These are phyloP conservation scores for Kodamaea sp. DNA, from an alignment of 1,139 yeast genomes.

Conservation along the genomic window DNA sequence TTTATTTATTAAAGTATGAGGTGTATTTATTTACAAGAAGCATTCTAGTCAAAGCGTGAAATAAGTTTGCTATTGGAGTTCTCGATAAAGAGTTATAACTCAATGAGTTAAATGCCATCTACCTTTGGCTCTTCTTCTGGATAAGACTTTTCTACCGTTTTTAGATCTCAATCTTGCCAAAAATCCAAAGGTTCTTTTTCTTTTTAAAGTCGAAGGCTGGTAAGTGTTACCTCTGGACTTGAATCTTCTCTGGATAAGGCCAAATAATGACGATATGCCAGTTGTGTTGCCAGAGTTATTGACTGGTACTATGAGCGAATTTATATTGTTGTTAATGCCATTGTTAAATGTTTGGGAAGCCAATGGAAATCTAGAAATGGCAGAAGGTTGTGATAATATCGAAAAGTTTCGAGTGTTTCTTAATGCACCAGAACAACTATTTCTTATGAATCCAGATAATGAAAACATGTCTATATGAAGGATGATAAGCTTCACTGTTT, in stretches of 20 bases:
- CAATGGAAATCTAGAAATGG: conserved; percentile 3
- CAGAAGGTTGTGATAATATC: conserved; percentile 16
- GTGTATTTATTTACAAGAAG: not conserved
- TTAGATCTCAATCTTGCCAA: conserved; percentile 80
- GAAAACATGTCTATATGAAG: conserved; percentile 9
- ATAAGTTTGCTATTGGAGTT: not conserved
- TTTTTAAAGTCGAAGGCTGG: conserved; percentile 86
- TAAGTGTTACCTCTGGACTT: conserved; percentile 90
- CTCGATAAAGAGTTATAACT: conserved; percentile 4
- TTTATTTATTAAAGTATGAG: not conserved
- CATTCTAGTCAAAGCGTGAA: not conserved
- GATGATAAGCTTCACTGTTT: conserved; percentile 1
- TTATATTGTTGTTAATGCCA: not conserved
- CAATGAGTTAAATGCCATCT: conserved; percentile 90
- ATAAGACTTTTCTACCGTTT: conserved; percentile 75
- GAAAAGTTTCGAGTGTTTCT: conserved; percentile 16
- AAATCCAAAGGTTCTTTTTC: conserved; percentile 89
- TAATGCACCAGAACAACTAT: conserved; percentile 5
- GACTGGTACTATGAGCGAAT: conserved; percentile 3
- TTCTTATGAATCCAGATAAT: conserved; percentile 7
- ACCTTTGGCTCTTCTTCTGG: conserved; percentile 81
- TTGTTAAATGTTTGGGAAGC: not conserved
- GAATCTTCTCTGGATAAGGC: conserved; percentile 63
- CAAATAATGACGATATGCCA: conserved; percentile 26
- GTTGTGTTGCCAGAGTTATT: conserved; percentile 8